A percentile compares a stretch with the other conserved stretches of the same genome.
phyloP scores from a whole-genome alignment of 768 basidiomycete species.

The Boletus rubescentipes region DNA sequence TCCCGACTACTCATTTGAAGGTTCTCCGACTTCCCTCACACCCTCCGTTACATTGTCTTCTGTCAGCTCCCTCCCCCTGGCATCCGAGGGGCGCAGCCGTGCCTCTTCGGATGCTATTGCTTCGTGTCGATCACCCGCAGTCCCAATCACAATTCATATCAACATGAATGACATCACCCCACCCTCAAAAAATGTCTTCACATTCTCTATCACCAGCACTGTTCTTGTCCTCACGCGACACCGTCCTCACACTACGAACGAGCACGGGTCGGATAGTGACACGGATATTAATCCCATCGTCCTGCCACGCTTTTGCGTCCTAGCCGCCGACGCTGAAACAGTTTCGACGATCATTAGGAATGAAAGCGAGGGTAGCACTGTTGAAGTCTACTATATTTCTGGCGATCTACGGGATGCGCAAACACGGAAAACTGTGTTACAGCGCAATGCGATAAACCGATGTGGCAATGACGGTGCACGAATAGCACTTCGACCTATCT shows the following conservation, averaged over 20 bases:
- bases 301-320: constrained; percentile 67
- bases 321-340: constrained; percentile 64
- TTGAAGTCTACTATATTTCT: constrained; percentile 63
- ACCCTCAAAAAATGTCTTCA: constrained; percentile 61
- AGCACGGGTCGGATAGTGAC: constrained; percentile 26
- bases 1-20: constrained; percentile 77
- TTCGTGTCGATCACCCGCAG: constrained; percentile 45
- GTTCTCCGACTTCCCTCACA: constrained; percentile 50
- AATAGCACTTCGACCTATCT: constrained; percentile 48
- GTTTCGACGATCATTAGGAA: constrained; percentile 60
- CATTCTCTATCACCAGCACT: constrained; percentile 64
- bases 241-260: constrained; percentile 24
- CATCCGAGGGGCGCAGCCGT: constrained; percentile 37
- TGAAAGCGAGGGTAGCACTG: constrained; percentile 47
- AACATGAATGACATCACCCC: constrained; percentile 78
- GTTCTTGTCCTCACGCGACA: constrained; percentile 56
- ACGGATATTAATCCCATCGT: constrained; percentile 51
- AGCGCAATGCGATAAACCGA: constrained; percentile 56
- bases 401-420: constrained; percentile 61
- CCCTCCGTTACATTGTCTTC: constrained; percentile 44
- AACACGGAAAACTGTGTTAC: constrained; percentile 61
- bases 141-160: constrained; percentile 70
- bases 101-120: constrained; percentile 35
- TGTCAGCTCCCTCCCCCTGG: constrained; percentile 34
- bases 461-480: constrained; percentile 63